Base-by-base conservation (phyloP, 495 filamentous ascomycete species). In the Daldinia decipiens region DNA sequence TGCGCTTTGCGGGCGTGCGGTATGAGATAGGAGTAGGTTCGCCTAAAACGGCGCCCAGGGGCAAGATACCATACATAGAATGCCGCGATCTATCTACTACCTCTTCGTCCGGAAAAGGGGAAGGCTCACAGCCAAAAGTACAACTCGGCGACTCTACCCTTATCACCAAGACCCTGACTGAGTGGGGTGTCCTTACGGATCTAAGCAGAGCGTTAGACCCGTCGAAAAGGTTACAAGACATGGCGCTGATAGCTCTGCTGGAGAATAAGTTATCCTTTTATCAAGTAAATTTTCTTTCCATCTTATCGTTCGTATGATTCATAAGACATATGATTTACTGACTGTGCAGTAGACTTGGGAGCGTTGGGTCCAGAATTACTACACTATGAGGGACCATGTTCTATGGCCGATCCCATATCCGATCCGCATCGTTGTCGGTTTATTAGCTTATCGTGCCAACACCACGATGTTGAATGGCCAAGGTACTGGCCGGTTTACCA, bases 181-280 rank as follows among this genome's bases (percentile, higher is more conserved):
- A 81, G 31, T 60, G 76, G 4, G 82, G 80, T 0, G 13, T 81
- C 0, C 12, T 88, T 8, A 53, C 77, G 4, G 84, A 89, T 57
- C 62, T 90, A 4, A 87, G 89, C 64, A 73, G 45, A 0, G 43
- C 59, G 0, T 66, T 90, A 0, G 70, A 74, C 0, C 75, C 80
- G 0, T 55, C 52, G 0, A 73, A 82, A 19, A 79, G 77, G 51
- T 80, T 84, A 3, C 72, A 80, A 1, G 88, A 90, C 75, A 52
- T 87, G 4, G 85, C 80, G 0, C 39, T 90, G 1, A 72, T 81
- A 5, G 86, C 86, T 1, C 43, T 91, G 40, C 58, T 91, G 11
- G 89, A 92, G 71, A 87, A 91, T 51, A 87, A 86, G 76, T 57
- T 89, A 17, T 87, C 83, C 65, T 90, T 89, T 59, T 74, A 66